phyloP scores from a whole-genome alignment of 164 flowering plant genomes.

The Amborella trichopoda region DNA sequence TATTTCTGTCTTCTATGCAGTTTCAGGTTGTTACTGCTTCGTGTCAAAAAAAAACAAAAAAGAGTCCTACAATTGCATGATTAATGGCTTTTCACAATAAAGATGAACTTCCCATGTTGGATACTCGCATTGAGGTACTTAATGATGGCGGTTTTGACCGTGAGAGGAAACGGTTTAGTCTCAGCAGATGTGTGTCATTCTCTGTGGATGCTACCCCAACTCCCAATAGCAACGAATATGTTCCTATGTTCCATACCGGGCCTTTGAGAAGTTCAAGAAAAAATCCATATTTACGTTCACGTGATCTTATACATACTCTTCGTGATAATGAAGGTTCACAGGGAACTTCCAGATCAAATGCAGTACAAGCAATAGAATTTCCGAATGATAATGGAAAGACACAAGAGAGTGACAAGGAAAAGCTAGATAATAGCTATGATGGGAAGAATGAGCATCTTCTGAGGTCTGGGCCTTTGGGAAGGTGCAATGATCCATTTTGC shows the following conservation, averaged over 20 bases:
- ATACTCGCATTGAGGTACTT: constrained; percentile 8
- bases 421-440: constrained; percentile 18
- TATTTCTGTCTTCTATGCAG: constrained; percentile 2
- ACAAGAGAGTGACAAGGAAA: constrained; percentile 21
- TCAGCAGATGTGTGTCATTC: constrained; percentile 51
- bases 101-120: constrained; percentile 61
- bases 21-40: too few species aligned
- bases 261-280: constrained; percentile 37
- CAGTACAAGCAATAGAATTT: constrained; percentile 25
- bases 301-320: constrained; percentile 38
- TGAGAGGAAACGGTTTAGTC: constrained; percentile 9
- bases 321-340: constrained; percentile 9
- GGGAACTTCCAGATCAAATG: constrained; percentile 9
- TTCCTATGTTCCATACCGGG: constrained; percentile 49
- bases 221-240: constrained; percentile 17
- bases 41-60: too few species aligned
- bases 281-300: constrained; percentile 38
- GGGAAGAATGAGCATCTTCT: constrained; percentile 56
- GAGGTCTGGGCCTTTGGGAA: constrained; percentile 76
- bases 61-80: too few species aligned
- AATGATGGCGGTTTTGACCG: constrained; percentile 16
- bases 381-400: constrained; percentile 21
- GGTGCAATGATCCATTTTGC: constrained; percentile 89
- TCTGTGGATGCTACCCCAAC: constrained; percentile 26
- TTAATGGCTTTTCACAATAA: constrained; percentile 36